These are phyloP conservation scores for Veloboletus limbatus DNA, from an alignment of 1,284 basidiomycete species.

Conservation along the genomic window DNA sequence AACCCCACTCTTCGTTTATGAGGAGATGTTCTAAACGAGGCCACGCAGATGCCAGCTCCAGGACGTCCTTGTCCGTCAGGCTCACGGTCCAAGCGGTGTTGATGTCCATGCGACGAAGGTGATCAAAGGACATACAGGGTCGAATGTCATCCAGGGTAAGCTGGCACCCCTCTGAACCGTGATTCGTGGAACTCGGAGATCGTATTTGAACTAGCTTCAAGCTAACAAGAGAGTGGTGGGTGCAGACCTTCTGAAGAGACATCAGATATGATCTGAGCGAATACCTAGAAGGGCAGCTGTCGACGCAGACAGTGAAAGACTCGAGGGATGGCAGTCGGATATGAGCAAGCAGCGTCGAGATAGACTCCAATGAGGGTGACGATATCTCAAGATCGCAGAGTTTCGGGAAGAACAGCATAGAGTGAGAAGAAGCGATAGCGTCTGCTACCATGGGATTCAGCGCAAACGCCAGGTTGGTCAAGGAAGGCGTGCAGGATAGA, in stretches of 20 bases:
- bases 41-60: conserved; percentile 16
- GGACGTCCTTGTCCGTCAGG: conserved; percentile 13
- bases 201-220: conserved; percentile 15
- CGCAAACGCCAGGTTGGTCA: conserved; percentile 15
- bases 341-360: conserved; percentile 9
- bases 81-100: conserved; percentile 12
- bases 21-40: conserved; percentile 17
- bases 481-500: conserved; percentile 12
- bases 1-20: conserved; percentile 22
- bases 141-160: conserved; percentile 18
- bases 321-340: conserved; percentile 13
- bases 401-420: conserved; percentile 11
- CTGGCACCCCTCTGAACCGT: conserved; percentile 2
- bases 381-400: conserved; percentile 14
- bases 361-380: conserved; percentile 7
- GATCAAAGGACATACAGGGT: conserved; percentile 14
- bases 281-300: conserved; percentile 13
- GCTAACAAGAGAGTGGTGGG: conserved; percentile 2
- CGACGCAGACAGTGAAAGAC: conserved; percentile 12
- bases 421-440: conserved; percentile 2
- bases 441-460: conserved; percentile 1
- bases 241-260: conserved; percentile 11
- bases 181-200: background rate
- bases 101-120: conserved; percentile 14
- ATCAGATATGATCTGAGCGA: conserved; percentile 9